Conservation (phyloP, 805 yeast genomes). For the Yarrowia hollandica region DNA sequence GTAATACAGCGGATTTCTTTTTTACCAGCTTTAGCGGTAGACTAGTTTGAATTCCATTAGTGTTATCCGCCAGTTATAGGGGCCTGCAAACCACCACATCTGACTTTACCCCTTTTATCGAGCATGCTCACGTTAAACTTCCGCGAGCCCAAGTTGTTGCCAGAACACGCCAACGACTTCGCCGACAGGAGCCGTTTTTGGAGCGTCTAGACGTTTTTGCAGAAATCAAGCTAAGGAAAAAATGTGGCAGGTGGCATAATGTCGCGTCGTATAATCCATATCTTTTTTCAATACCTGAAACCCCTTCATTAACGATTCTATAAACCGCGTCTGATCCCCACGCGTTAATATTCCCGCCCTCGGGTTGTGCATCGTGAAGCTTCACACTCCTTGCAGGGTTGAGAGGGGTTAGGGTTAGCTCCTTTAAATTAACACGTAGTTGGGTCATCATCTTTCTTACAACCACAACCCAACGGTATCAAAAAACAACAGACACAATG, state of each 20-base stretch:
- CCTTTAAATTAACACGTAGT: slow-evolving; percentile 28
- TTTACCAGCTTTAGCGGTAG: no score
- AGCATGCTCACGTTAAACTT: slow-evolving; percentile 7
- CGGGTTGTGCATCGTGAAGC: not conserved
- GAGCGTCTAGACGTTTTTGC: not conserved
- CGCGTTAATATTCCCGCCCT: slow-evolving; percentile 15
- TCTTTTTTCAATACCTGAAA: no score
- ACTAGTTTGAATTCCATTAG: no score
- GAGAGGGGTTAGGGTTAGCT: slow-evolving; percentile 13
- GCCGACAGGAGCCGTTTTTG: not conserved
- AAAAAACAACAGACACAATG: slow-evolving; percentile 40
- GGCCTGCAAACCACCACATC: slow-evolving; percentile 13
- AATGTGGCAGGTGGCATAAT: no score
- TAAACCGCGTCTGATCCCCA: no score
- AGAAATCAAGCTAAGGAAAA: not conserved
- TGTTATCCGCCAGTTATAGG: no score
- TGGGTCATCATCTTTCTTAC: slow-evolving; percentile 26
- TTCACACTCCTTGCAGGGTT: slow-evolving; percentile 13
- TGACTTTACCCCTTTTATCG: slow-evolving; percentile 28
- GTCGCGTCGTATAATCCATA: no score
- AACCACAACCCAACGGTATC: slow-evolving; percentile 5
- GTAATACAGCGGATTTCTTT: not conserved
- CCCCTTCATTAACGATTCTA: no score
- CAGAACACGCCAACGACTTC: not conserved
- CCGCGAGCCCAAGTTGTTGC: not conserved